Percentiles rank a stretch among this genome's conserved stretches.
phyloP scores from a whole-genome alignment of 768 basidiomycete genomes.

The Kwoniella dendrophila region DNA sequence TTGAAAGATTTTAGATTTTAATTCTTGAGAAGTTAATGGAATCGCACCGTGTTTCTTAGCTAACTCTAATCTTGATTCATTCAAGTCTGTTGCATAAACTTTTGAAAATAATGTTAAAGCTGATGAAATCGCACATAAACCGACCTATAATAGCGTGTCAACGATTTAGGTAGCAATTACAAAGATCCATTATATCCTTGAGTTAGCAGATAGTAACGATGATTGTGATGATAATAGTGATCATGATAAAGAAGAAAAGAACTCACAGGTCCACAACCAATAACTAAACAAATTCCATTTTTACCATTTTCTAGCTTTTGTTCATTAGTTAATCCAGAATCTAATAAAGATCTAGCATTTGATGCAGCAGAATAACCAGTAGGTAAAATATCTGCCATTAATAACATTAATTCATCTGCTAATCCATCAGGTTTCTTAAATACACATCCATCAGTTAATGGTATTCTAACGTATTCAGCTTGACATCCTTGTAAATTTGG shows the following conservation, averaged over 20 bases:
- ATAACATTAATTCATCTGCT: slow-evolving; percentile 35
- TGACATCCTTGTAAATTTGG: slow-evolving; percentile 45
- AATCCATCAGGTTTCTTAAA: slow-evolving; percentile 41
- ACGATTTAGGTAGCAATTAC: background rate
- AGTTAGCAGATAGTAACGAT: too few species aligned
- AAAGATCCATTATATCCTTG: too few species aligned
- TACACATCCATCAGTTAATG: slow-evolving; percentile 45
- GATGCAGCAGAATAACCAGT: slow-evolving; percentile 50
- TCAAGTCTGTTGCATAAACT: slow-evolving; percentile 48
- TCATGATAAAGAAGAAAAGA: slow-evolving; percentile 2
- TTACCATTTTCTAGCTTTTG: slow-evolving; percentile 16
- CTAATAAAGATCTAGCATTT: slow-evolving; percentile 47
- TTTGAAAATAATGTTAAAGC: slow-evolving; percentile 50
- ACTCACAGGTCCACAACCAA: slow-evolving; percentile 57
- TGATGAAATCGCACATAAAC: slow-evolving; percentile 54
- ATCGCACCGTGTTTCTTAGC: slow-evolving; percentile 56
- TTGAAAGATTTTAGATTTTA: slow-evolving; percentile 27
- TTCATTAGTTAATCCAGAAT: slow-evolving; percentile 33
- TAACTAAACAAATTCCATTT: slow-evolving; percentile 47
- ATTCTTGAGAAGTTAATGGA: slow-evolving; percentile 37
- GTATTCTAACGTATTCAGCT: slow-evolving; percentile 50
- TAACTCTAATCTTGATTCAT: slow-evolving; percentile 28
- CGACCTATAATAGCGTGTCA: slow-evolving; percentile 31
- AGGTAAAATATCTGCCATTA: slow-evolving; percentile 55
- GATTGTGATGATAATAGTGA: too few species aligned